phyloP scores from a whole-genome alignment of 2,329 filamentous ascomycete genomes.

The Alternaria alternata region DNA sequence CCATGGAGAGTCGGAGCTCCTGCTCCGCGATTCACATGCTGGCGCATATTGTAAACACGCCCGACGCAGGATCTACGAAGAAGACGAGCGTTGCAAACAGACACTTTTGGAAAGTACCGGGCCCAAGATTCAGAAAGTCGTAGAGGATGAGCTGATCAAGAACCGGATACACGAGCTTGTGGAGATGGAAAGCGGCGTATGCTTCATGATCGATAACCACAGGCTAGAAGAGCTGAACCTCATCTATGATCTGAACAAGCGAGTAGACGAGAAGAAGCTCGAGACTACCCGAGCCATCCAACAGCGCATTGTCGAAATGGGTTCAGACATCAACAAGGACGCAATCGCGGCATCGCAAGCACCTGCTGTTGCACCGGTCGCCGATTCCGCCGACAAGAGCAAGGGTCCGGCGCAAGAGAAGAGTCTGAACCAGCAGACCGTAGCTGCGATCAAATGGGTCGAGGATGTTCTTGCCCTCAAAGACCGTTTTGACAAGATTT shows the following conservation, averaged over 20 bases:
- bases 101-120: slow-evolving; percentile 78
- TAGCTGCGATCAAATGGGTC: slow-evolving; percentile 92
- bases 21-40: slow-evolving; percentile 81
- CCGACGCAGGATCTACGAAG: slow-evolving; percentile 77
- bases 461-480: slow-evolving; percentile 88
- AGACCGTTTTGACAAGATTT: slow-evolving; percentile 86
- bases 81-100: slow-evolving; percentile 81
- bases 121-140: slow-evolving; percentile 75
- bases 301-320: slow-evolving; percentile 78
- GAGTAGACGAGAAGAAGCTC: slow-evolving; percentile 77
- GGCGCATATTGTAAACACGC: slow-evolving; percentile 82
- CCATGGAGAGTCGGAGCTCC: slow-evolving; percentile 72
- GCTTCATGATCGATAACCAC: slow-evolving; percentile 92
- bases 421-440: slow-evolving; percentile 77
- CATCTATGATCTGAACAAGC: slow-evolving; percentile 78
- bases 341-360: slow-evolving; percentile 64
- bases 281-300: slow-evolving; percentile 76
- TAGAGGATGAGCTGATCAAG: slow-evolving; percentile 82
- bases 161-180: slow-evolving; percentile 83
- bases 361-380: slow-evolving; percentile 55
- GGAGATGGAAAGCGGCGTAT: slow-evolving; percentile 84
- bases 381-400: slow-evolving; percentile 61
- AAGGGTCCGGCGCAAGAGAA: slow-evolving; percentile 56
- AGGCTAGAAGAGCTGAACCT: slow-evolving; percentile 78
- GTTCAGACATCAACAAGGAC: slow-evolving; percentile 80